Conservation (phyloP, 345 rosid genomes). For the Populus euphratica region DNA sequence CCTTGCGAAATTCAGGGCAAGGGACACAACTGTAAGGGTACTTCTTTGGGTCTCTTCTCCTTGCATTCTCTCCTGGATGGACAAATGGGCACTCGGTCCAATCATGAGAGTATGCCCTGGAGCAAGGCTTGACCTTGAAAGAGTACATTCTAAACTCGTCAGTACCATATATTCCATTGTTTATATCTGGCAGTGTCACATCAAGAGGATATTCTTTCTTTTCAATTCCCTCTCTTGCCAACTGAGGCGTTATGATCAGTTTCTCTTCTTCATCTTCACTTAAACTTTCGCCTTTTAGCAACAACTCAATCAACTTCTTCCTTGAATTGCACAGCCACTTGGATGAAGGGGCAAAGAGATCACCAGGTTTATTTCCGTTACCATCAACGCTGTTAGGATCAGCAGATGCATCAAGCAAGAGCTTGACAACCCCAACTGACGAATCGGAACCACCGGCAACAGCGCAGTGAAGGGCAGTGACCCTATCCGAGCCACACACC, state of each 20-base stretch:
- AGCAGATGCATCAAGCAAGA: slow-evolving; percentile 65
- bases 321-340: slow-evolving; percentile 40
- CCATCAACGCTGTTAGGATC: slow-evolving; percentile 53
- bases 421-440: slow-evolving; percentile 52
- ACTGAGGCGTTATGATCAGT: slow-evolving; percentile 33
- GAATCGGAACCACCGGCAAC: slow-evolving; percentile 67
- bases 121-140: slow-evolving; percentile 95
- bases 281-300: slow-evolving; percentile 46
- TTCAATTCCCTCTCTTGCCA: slow-evolving; percentile 51
- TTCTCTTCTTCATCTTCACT: slow-evolving; percentile 46
- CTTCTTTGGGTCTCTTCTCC: slow-evolving; percentile 95
- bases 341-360: slow-evolving; percentile 38
- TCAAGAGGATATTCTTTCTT: slow-evolving; percentile 87
- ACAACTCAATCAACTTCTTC: slow-evolving; percentile 51
- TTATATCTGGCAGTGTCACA: slow-evolving; percentile 80
- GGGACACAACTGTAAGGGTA: slow-evolving; percentile 94
- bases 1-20: slow-evolving; percentile 96
- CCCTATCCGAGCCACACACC: slow-evolving; percentile 65
- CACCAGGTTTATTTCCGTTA: slow-evolving; percentile 63
- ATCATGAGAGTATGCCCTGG: slow-evolving; percentile 96
- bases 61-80: slow-evolving; percentile 97
- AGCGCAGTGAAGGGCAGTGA: slow-evolving; percentile 92
- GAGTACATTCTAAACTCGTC: slow-evolving; percentile 94
- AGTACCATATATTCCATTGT: slow-evolving; percentile 71
- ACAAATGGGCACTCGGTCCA: slow-evolving; percentile 99